Conservation (phyloP, 1,284 basidiomycete genomes). For the Porogramme epimiltina region DNA sequence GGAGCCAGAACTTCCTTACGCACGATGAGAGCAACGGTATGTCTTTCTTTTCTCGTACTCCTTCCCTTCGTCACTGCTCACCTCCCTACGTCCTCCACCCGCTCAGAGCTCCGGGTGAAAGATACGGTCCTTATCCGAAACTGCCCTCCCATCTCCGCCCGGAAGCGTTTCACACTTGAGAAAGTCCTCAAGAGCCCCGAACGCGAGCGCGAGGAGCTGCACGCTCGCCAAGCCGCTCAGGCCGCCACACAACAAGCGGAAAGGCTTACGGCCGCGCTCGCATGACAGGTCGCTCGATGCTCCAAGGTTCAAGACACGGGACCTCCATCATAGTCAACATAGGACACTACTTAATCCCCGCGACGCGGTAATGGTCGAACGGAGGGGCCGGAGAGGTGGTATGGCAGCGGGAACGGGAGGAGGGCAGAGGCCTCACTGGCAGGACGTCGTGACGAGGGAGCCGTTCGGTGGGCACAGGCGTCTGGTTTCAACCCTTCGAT, state of each 20-base stretch:
- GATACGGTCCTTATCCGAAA: conserved; percentile 77
- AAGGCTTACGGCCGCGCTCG: neutral
- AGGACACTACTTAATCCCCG: neutral
- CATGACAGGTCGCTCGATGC: neutral
- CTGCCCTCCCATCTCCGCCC: conserved; percentile 75
- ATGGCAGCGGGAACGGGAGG: too few species aligned
- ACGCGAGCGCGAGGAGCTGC: conserved; percentile 49
- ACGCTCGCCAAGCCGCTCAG: conserved; percentile 23
- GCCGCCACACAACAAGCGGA: conserved; percentile 3
- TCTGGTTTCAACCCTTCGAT: too few species aligned
- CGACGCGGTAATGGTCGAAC: conserved; percentile 1
- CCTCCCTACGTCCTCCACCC: neutral
- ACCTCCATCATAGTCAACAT: neutral
- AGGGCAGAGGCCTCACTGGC: too few species aligned
- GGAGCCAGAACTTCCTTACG: conserved; percentile 73
- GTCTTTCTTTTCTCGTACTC: conserved; percentile 24
- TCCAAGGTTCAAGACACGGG: too few species aligned
- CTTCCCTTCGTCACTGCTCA: neutral
- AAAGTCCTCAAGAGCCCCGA: conserved; percentile 67
- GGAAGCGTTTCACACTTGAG: conserved; percentile 74
- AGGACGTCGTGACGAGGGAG: too few species aligned
- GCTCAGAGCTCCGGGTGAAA: conserved; percentile 59
- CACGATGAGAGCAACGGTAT: conserved; percentile 72
- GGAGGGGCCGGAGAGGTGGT: neutral
- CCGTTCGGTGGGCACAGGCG: too few species aligned